These are phyloP conservation scores for Avicennia marina DNA, from an alignment of 257 asterid genomes.

Conservation along the genomic window DNA sequence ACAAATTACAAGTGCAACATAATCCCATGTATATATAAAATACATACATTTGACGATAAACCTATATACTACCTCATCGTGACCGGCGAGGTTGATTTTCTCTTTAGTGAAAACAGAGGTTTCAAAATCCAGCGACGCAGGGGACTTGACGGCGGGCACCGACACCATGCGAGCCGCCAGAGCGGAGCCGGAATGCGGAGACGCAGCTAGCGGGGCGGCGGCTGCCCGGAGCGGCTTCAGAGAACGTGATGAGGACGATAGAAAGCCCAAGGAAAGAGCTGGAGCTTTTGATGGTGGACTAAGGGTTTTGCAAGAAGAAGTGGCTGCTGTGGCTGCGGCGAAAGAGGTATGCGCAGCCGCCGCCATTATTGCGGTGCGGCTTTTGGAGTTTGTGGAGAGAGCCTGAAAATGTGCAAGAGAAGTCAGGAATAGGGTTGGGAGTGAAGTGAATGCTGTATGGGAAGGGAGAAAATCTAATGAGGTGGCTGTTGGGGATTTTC, in stretches of 20 bases:
- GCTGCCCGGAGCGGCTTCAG: conserved; percentile 45
- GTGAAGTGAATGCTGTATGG: no score
- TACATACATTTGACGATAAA: not conserved
- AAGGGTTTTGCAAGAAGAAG: conserved; percentile 21
- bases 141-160: conserved; percentile 43
- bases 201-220: conserved; percentile 24
- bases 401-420: no score
- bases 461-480: no score
- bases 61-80: conserved; percentile 58
- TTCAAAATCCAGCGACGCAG: conserved; percentile 61
- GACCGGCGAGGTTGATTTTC: conserved; percentile 76
- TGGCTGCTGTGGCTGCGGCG: conserved; percentile 17
- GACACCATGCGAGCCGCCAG: conserved; percentile 59
- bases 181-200: conserved; percentile 38
- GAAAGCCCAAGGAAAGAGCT: conserved; percentile 38
- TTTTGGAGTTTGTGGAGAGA: no score
- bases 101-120: conserved; percentile 80
- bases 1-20: not conserved
- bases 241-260: conserved; percentile 53
- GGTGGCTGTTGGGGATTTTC: no score
- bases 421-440: no score
- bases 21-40: not conserved
- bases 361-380: no score
- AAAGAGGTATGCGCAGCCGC: conserved; percentile 56
- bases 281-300: conserved; percentile 20